A percentile compares a stretch with the other conserved stretches of the same genome.
phyloP scores from a whole-genome alignment of 139 green algal species.

The Bryopsis sp. region DNA sequence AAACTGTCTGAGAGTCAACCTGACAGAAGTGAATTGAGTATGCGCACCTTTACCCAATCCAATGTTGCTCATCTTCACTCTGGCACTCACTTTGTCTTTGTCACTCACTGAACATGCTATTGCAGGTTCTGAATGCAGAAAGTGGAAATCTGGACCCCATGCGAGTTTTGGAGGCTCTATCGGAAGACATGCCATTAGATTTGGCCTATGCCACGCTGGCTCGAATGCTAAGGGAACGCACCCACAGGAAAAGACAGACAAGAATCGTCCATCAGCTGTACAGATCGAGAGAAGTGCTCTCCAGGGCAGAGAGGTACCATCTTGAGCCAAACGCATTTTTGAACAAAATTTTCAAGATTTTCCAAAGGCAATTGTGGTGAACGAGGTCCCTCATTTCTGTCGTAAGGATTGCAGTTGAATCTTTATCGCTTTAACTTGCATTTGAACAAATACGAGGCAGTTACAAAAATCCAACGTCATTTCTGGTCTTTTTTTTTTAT shows the following conservation, averaged over 20 bases:
- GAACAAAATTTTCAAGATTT: slow-evolving; percentile 15
- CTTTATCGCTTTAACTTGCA: no score
- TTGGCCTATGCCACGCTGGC: slow-evolving; percentile 37
- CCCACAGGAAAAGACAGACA: slow-evolving; percentile 46
- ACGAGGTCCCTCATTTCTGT: slow-evolving; percentile 27
- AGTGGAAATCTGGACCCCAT: slow-evolving; percentile 43
- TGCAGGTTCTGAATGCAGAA: slow-evolving; percentile 42
- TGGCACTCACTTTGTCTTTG: not conserved
- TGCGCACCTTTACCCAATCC: no score
- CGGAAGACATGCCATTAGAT: slow-evolving; percentile 52
- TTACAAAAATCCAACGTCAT: no score
- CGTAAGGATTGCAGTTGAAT: slow-evolving; percentile 26
- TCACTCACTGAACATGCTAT: not conserved
- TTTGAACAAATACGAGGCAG: not conserved
- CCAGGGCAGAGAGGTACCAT: not conserved
- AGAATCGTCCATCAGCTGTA: slow-evolving; percentile 25
- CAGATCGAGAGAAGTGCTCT: slow-evolving; percentile 18
- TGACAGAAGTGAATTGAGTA: no score
- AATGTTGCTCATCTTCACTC: no score
- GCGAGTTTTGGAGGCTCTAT: slow-evolving; percentile 49
- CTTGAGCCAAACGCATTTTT: not conserved
- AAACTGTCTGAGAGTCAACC: no score
- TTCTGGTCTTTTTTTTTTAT: no score
- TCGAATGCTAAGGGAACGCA: slow-evolving; percentile 45
- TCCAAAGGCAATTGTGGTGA: slow-evolving; percentile 27